Base-by-base conservation (phyloP, 1,284 basidiomycete genomes). In the Rhodotorula sp. region DNA sequence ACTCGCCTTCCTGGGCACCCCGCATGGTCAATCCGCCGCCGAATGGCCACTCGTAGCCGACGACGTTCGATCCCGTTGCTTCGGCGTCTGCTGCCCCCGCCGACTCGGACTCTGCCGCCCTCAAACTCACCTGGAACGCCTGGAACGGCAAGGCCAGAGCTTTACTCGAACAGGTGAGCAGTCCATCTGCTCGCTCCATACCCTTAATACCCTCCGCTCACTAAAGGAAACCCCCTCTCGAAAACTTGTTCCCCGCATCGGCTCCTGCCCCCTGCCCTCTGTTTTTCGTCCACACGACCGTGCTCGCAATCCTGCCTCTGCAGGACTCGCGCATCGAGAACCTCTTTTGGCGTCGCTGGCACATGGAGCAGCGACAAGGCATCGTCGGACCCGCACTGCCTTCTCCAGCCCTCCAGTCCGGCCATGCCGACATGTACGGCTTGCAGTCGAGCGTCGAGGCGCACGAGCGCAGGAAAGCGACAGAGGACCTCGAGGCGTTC, bases 241-340 rank as follows among this genome's bases (percentile, higher is more conserved):
- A 20, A 26, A 37, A 30, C 37, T 30, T 44, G 48, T 49, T 59
- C 42, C 59, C 20, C 56, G 45, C 57, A 26, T n/a, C 48, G 33
- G 20, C 37, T 62, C 12, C 29, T 26, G 10, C 37, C 37, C 37
- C 37, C 37, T 42, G 1, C 37, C 37, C 10, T 12, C 37, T 42
- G 10, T 42, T 42, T 42, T 14, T 12, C 10, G 37, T 14, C 37
- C 37, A 12, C 37, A 42, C 37, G 37, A 42, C 37, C 37, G 10
- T 42, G 7, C 37, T 12, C 37, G 37, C 10, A 2, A 42, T 42
- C 37, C 37, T n/a, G 37, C 37, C 37, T 42, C 37, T 42, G 37
- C 57, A 75, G 74, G 69, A 64, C 18, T 64, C 69, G 42, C 69
- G 74, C 53, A 67, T 75, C 26, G 74, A 75, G 49, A 75, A 75